A percentile compares a stretch with the other conserved stretches of the same genome.
Conservation (phyloP, 2,329 filamentous ascomycete species). For the Exophiala sp. region DNA sequence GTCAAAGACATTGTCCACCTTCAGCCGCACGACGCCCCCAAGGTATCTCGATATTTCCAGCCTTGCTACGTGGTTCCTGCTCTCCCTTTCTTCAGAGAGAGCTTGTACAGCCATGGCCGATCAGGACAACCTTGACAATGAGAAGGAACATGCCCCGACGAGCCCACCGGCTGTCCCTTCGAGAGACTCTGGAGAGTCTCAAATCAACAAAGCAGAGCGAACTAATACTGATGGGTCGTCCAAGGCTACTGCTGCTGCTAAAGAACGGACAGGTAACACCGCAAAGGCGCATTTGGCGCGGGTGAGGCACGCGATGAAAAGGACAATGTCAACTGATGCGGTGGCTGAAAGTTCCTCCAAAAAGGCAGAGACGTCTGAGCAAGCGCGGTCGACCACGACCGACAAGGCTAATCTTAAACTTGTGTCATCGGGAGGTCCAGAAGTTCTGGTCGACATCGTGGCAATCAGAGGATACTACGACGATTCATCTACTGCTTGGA, state of each 20-base stretch:
- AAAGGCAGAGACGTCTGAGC: background rate
- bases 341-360: background rate
- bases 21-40: background rate
- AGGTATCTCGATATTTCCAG: background rate
- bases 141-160: background rate
- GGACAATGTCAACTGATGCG: background rate
- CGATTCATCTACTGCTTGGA: background rate
- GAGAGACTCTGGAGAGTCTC: background rate
- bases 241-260: background rate
- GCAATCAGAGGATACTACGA: background rate
- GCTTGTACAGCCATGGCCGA: background rate
- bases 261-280: background rate
- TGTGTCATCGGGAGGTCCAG: background rate
- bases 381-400: background rate
- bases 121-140: background rate
- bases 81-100: background rate
- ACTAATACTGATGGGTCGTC: background rate
- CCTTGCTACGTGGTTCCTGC: background rate
- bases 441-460: background rate
- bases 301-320: background rate
- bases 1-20: background rate
- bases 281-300: background rate
- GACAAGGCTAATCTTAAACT: background rate
- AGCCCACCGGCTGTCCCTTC: background rate
- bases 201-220: background rate